phyloP scores from a whole-genome alignment of 139 green algal species.

The Chlamydomonas urium region DNA sequence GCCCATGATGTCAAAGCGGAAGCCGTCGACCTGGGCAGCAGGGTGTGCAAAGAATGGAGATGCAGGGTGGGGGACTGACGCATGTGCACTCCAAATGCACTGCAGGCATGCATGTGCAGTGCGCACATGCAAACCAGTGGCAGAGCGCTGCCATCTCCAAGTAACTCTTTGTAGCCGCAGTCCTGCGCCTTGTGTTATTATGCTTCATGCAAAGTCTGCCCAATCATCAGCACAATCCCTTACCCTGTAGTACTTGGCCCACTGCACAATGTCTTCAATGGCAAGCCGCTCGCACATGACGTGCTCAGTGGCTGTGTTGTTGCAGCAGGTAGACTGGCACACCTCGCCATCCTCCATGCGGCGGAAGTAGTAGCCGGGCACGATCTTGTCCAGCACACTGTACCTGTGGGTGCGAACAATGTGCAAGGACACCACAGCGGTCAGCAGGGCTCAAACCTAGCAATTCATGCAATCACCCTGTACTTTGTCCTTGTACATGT shows the following conservation, averaged over 20 bases:
- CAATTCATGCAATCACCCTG: too few relatives aligned
- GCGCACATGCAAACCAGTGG: too few relatives aligned
- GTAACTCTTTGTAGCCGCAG: too few relatives aligned
- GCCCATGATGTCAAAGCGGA: conserved; percentile 87
- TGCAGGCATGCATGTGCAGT: too few relatives aligned
- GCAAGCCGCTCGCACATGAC: conserved; percentile 80
- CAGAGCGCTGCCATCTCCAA: too few relatives aligned
- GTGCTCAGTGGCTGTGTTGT: conserved; percentile 89
- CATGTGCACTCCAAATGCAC: too few relatives aligned
- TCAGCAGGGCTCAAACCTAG: neutral
- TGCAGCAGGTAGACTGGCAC: conserved; percentile 75
- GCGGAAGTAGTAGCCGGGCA: conserved; percentile 91
- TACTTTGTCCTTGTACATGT: too few relatives aligned
- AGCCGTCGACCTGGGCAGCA: conserved; percentile 56
- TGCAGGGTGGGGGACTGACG: too few relatives aligned
- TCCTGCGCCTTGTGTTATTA: too few relatives aligned
- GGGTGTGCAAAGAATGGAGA: too few relatives aligned
- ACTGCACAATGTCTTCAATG: conserved; percentile 83
- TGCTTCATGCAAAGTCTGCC: neutral
- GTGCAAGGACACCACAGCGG: neutral
- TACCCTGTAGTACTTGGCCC: conserved; percentile 78
- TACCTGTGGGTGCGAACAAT: too few relatives aligned
- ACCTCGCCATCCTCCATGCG: conserved; percentile 49
- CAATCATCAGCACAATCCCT: conserved; percentile 17
- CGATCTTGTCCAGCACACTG: conserved; percentile 78